Evolutionary conservation across 2,329 filamentous ascomycete species (phyloP).

Genomic region (Anthostomella pinea): DNA sequence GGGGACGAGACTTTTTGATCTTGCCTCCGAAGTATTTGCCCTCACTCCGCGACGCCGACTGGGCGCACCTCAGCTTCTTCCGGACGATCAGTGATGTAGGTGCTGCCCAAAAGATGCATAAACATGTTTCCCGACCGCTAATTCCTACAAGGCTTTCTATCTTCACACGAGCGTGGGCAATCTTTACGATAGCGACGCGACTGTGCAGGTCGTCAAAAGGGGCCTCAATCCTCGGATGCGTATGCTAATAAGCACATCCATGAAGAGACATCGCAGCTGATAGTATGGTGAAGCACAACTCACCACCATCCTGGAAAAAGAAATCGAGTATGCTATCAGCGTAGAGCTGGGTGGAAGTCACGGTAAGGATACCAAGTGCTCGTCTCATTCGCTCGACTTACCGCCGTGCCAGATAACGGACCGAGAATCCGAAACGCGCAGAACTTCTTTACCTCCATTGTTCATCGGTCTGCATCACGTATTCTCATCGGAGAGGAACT

Average conservation of each 20-base stretch:
- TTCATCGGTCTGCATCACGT: slow-evolving; percentile 1
- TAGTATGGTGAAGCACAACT: background rate
- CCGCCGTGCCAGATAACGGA: no score
- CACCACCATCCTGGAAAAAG: background rate
- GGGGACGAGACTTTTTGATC: slow-evolving; percentile 3
- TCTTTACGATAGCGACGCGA: slow-evolving; percentile 2
- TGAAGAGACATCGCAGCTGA: background rate
- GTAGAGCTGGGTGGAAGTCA: background rate
- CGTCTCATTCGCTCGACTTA: no score
- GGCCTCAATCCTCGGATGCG: slow-evolving; percentile 3
- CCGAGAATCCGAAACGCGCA: no score
- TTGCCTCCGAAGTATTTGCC: background rate
- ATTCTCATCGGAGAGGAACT: slow-evolving; percentile 2
- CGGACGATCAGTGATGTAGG: slow-evolving; percentile 5
- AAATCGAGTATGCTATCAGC: background rate
- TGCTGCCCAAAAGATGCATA: background rate
- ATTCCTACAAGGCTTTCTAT: background rate
- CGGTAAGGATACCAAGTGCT: background rate
- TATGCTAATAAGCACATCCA: background rate
- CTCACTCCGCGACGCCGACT: background rate
- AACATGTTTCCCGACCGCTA: background rate
- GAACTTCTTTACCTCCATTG: slow-evolving; percentile 1
- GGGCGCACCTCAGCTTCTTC: slow-evolving; percentile 2
- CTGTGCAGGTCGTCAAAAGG: background rate
- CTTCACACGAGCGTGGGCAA: slow-evolving; percentile 2